Base-by-base conservation (phyloP, 1,139 yeast species). In the Maudiozyma humilis region DNA sequence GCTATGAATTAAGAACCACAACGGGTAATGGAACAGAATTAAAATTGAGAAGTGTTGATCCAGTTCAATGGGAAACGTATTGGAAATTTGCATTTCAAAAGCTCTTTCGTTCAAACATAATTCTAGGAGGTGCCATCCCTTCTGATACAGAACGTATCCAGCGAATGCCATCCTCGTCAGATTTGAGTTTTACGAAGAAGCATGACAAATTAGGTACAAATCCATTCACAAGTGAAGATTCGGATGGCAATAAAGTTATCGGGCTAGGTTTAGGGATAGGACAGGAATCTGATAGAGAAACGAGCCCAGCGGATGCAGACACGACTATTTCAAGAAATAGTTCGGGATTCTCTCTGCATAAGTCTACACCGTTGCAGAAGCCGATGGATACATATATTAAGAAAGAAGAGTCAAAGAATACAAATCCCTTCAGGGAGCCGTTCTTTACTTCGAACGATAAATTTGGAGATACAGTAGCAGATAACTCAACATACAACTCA, bases 51-150 rank as follows among this genome's bases (percentile, higher is more conserved):
- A 46, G 50, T 3, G 16, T 48, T 3, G 52, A 49, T 36, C 31
- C 46, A 3, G 23, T 44, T 4, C 41, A 44, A 31, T 54, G 57
- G 57, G 44, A 47, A n/a, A 42, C 42, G 4, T 38, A 51, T 30
- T 54, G 59, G 59, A 48, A 41, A 20, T n/a, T 41, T 7, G 41
- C 25, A 25, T 43, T 53, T 25, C 36, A 44, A 13, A 43, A 36
- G 13, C 20, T 51, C 6, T 52, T 48, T 20, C 46, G 40, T 20
- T 14, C 16, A 13, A n/a, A 33, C 3, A 13, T 14, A 2, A 14
- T 4, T 15, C 7, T 32, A 17, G 10, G 17, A 13, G 3, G 5
- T 5, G 20, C 15, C 3, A 25, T n/a, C 3, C 14, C 6, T 4
- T 3, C 33, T 2, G 29, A 38, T n/a, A 6, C 32, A 1, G 23